A percentile compares a stretch with the other conserved stretches of the same genome.
These are phyloP conservation scores for Rhodotorula graminis DNA, from an alignment of 768 basidiomycete genomes.

Conservation along the genomic window DNA sequence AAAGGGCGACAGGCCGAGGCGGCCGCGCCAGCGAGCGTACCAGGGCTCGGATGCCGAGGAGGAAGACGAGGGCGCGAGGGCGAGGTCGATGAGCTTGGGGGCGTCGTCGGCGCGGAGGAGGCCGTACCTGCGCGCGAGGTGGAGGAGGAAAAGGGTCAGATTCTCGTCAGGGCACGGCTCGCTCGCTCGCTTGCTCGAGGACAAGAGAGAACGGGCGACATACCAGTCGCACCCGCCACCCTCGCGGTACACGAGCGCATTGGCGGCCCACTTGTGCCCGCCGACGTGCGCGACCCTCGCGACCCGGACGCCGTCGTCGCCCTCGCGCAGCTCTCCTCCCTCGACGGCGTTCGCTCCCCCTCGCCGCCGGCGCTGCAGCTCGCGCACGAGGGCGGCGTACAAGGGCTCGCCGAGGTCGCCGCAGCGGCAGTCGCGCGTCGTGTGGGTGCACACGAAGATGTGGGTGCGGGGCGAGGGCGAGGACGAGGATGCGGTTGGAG, in stretches of 20 bases:
- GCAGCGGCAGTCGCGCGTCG: constrained; percentile 43
- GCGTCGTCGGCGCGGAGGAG: constrained; percentile 35
- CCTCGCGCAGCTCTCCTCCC: constrained; percentile 24
- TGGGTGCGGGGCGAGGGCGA: neutral
- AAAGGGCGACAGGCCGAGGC: constrained; percentile 15
- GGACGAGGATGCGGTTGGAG: neutral
- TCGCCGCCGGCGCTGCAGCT: constrained; percentile 14
- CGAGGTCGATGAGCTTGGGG: constrained; percentile 13
- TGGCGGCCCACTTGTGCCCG: constrained; percentile 41
- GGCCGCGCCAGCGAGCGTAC: constrained; percentile 39
- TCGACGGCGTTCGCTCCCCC: neutral
- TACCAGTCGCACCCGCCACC: constrained; percentile 22
- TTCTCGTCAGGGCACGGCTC: no score
- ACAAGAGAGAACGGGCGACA: neutral
- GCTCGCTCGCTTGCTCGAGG: no score
- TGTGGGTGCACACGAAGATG: constrained; percentile 45
- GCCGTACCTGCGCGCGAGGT: constrained; percentile 38
- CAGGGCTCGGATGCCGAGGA: neutral
- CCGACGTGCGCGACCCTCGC: constrained; percentile 41
- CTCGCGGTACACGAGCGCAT: constrained; percentile 26
- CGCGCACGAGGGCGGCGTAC: constrained; percentile 33
- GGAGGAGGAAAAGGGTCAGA: no score
- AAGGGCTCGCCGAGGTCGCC: constrained; percentile 42
- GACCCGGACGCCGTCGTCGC: constrained; percentile 21
- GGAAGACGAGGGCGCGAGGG: constrained; percentile 8